A percentile compares a stretch with the other conserved stretches of the same genome.
phyloP scores from a whole-genome alignment of 2,329 filamentous ascomycete species.

The Fusarium papillatum region DNA sequence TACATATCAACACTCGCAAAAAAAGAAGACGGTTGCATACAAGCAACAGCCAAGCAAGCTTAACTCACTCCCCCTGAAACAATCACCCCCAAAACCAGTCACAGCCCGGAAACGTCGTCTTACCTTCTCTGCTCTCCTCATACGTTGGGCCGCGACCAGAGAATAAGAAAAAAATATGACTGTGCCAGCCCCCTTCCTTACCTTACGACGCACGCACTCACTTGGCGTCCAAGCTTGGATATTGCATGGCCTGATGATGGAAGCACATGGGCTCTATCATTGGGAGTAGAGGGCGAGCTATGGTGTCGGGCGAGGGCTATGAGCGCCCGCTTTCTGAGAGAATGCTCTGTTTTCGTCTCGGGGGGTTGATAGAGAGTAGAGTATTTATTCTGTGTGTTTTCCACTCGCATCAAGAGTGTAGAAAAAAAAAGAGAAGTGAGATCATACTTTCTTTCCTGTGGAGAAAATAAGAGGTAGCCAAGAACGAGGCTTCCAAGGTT shows the following conservation, averaged over 20 bases:
- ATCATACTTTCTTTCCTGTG: conserved; percentile 29
- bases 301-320: background rate
- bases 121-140: background rate
- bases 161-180: background rate
- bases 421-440: background rate
- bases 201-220: conserved; percentile 21
- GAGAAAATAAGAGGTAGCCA: conserved; percentile 34
- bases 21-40: background rate
- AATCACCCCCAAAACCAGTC: background rate
- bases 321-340: background rate
- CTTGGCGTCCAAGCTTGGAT: conserved; percentile 41
- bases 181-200: conserved; percentile 17
- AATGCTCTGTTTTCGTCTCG: background rate
- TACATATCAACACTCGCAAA: background rate
- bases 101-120: background rate
- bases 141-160: conserved; percentile 15
- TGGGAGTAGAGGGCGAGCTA: background rate
- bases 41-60: background rate
- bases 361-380: background rate
- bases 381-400: background rate
- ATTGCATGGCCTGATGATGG: conserved; percentile 43
- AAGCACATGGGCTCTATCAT: conserved; percentile 37
- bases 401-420: background rate
- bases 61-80: background rate
- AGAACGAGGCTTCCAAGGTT: conserved; percentile 31